phyloP scores from a whole-genome alignment of 306 rosid species.

The Vicia faba region DNA sequence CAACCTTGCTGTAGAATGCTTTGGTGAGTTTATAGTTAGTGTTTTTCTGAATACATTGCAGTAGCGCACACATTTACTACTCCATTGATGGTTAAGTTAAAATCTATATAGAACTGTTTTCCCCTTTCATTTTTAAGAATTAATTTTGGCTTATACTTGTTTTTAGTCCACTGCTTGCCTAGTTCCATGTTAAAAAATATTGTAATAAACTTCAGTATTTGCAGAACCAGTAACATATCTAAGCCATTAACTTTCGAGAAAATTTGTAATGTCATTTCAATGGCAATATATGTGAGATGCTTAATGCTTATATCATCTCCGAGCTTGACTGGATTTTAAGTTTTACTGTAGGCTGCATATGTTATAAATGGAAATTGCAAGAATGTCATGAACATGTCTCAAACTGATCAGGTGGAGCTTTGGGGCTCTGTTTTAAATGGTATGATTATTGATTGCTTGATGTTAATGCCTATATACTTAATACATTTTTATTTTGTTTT shows the following conservation, averaged over 20 bases:
- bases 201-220: neutral
- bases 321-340: constrained; percentile 18
- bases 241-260: neutral
- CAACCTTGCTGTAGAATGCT: neutral
- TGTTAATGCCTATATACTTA: constrained; percentile 6
- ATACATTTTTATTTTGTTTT: neutral
- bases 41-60: constrained; percentile 7
- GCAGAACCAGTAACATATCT: neutral
- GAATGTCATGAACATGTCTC: constrained; percentile 98
- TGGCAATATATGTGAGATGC: constrained; percentile 14
- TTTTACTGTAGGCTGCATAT: constrained; percentile 75
- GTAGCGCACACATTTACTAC: neutral
- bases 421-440: constrained; percentile 83
- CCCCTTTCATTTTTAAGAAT: neutral
- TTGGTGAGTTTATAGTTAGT: neutral
- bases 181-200: too few species aligned
- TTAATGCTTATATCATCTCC: constrained; percentile 2
- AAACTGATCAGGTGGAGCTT: constrained; percentile 91
- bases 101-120: neutral
- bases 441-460: constrained; percentile 47
- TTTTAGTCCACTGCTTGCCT: too few species aligned
- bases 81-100: neutral
- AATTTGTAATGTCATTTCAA: constrained; percentile 23
- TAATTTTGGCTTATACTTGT: neutral
- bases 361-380: constrained; percentile 83